Evolutionary conservation across 2,329 filamentous ascomycete species (phyloP), one percentile per base, ranked within the genome.

Genomic region (Ustilaginoidea virens): DNA sequence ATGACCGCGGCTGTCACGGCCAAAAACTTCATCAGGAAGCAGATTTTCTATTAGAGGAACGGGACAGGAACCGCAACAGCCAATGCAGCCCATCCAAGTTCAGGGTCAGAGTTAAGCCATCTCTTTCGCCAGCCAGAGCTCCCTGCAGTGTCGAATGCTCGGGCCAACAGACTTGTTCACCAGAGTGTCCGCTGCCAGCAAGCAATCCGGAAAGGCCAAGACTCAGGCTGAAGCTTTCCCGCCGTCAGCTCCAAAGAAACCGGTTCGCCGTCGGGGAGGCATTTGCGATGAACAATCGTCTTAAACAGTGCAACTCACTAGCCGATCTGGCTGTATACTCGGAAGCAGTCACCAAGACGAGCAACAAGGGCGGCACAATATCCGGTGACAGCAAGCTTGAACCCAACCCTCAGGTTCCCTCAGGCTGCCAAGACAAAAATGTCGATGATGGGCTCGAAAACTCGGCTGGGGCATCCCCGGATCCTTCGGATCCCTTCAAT

Each of bases 151-250:
- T n/a, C 12, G 13, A 28, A 22, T 20, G 17, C 13, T 8, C 8
- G 23, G 11, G 7, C 23, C 5, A 17, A 17, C 14, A 5, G n/a
- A 23, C 7, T 15, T 5, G 10, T 14, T 11, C 14, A 17, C n/a
- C n/a, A 7, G 12, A 23, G 10, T 5, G 7, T 17, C 12, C 17
- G 6, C 24, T 24, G 7, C 10, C 8, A 13, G 5, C 22, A 17
- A 22, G n/a, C 7, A 5, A 21, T n/a, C 30, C 11, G 20, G 28
- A 37, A 13, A 46, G 39, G 23, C 46, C 46, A 14, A 48, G 33
- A 28, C 42, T 55, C 11, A 55, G 45, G 31, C 39, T 55, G 27
- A 53, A 47, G 28, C 31, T 50, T 7, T 50, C 52, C 23, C 46
- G 43, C 11, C 46, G 37, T 27, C 45, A 43, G 13, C 33, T 52